Evolutionary conservation across 768 basidiomycete genomes (phyloP).

Genomic region (Russula vinacea): DNA sequence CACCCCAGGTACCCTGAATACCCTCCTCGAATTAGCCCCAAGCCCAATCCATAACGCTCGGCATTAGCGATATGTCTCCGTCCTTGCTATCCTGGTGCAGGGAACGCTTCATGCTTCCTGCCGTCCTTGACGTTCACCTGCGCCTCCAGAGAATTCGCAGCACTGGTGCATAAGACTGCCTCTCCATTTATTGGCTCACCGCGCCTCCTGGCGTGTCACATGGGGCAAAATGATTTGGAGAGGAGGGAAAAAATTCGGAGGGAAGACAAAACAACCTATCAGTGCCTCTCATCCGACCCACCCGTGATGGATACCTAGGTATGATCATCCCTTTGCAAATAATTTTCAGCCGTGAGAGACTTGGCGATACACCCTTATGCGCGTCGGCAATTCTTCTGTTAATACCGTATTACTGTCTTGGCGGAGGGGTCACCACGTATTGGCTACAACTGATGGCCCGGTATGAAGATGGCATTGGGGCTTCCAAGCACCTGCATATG

Average conservation of each 20-base stretch:
- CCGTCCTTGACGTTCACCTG: neutral
- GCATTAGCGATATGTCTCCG: neutral
- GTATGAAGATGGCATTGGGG: neutral
- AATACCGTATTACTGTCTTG: neutral
- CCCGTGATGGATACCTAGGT: neutral
- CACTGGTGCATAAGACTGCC: neutral
- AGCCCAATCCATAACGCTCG: neutral
- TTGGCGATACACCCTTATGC: neutral
- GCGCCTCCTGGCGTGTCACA: neutral
- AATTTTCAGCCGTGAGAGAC: neutral
- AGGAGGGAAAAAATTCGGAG: neutral
- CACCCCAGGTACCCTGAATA: neutral
- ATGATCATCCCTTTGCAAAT: neutral
- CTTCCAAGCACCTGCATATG: neutral
- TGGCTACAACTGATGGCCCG: neutral
- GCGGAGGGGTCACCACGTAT: neutral
- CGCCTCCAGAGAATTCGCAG: neutral
- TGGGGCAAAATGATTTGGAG: neutral
- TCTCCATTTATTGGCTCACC: neutral
- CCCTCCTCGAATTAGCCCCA: neutral
- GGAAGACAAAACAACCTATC: neutral
- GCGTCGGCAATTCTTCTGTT: neutral
- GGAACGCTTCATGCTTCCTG: neutral
- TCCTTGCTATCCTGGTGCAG: neutral
- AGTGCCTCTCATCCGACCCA: no score